Evolutionary conservation across 106 monocot genomes (phyloP), one percentile per base, ranked within the genome.

Genomic region (Allium fistulosum): DNA sequence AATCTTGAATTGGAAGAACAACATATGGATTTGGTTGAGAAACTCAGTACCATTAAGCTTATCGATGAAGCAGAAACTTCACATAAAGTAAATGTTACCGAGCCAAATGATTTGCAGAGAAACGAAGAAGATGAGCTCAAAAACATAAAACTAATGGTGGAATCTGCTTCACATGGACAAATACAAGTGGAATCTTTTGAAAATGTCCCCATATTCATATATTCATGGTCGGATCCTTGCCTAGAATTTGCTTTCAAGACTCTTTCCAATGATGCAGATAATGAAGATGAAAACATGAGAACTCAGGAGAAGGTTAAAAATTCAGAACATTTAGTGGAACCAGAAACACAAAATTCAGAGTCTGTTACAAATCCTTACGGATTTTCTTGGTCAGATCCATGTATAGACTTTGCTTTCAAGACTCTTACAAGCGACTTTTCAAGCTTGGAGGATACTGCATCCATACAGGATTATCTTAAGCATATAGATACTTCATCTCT

Each of bases 161-260:
- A 37, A 37, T 37, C 37, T 37, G 37, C 37, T 37, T 37, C 37
- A 37, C 37, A 37, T 37, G 37, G 37, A 37, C 37, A 37, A 2
- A 37, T 37, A 37, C 37, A 37, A 37, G 37, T 37, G 5, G 37
- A 37, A 37, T 37, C 37, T 37, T 37, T 37, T 37, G 37, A 37
- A 2, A 37, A 37, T 2, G 37, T 37, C 37, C 37, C 37, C 5
- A 37, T 37, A 37, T 80, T 84, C 67, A 76, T 79, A 64, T 76
- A 87, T 72, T 71, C 74, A 1, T 90, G 90, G 90, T 72, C 63
- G 6, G 90, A 90, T 48, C 86, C 90, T 27, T 87, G 87, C 71
- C 67, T 90, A 11, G 83, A 87, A 55, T 90, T 86, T 59, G 90
- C 90, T 49, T 83, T 87, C 76, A 90, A 77, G 74, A 90, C 87